Evolutionary conservation across 371 early-diverging fungal genomes (phyloP).

Genomic region (Mucor piriformis): DNA sequence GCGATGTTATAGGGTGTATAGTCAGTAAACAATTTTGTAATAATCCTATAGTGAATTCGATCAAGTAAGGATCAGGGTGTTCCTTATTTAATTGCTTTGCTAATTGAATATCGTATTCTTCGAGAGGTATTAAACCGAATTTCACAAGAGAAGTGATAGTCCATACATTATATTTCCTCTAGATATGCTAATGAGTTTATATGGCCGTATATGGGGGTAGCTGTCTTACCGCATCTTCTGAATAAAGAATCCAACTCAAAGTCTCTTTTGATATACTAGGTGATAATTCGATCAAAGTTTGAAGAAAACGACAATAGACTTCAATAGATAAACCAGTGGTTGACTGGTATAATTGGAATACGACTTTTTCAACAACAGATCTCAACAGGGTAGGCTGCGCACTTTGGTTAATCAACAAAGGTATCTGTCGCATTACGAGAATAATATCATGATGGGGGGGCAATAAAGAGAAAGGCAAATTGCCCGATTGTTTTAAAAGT

Average conservation of each 20-base stretch:
- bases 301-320: constrained; percentile 80
- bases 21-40: constrained; percentile 70
- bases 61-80: constrained; percentile 47
- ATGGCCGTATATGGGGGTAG: too few species aligned
- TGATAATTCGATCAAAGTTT: constrained; percentile 79
- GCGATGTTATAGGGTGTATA: constrained; percentile 56
- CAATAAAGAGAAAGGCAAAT: constrained; percentile 63
- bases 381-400: constrained; percentile 65
- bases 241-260: constrained; percentile 84
- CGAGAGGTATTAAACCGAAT: constrained; percentile 71
- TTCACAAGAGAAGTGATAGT: constrained; percentile 81
- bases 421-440: constrained; percentile 72
- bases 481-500: constrained; percentile 61
- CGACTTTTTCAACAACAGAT: constrained; percentile 79
- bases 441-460: constrained; percentile 85
- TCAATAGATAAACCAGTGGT: constrained; percentile 79
- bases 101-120: constrained; percentile 86
- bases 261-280: constrained; percentile 80
- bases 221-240: constrained; percentile 75
- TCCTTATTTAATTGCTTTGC: constrained; percentile 72
- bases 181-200: neutral
- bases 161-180: constrained; percentile 80
- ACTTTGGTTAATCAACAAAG: constrained; percentile 66
- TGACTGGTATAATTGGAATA: constrained; percentile 77
- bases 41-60: constrained; percentile 76